Base-by-base conservation (phyloP, 1,284 basidiomycete genomes). In the Puccinia triticina region DNA sequence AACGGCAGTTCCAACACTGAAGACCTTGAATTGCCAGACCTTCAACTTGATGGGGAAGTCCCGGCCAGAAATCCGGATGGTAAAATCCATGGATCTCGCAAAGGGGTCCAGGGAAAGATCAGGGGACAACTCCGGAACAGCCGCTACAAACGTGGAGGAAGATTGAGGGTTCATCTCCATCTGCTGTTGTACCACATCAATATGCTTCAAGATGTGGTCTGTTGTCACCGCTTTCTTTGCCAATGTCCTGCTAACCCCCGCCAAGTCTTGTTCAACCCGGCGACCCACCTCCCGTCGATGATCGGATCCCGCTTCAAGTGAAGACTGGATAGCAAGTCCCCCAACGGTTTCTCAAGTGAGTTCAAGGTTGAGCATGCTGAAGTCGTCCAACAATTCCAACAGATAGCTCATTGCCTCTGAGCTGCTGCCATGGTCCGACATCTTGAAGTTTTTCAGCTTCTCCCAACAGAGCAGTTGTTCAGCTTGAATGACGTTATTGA, bases 1-100 rank as follows among this genome's bases (percentile, higher is more conserved):
- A 61, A 7, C 59, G n/a, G n/a, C 59, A 61, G n/a, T 61, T 61
- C 59, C 59, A 61, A 18, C 59, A 61, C 29, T 61, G 59, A 10
- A 12, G 59, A 16, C 26, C 26, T 10, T 7, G 1, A 5, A 34
- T 34, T 23, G 59, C 59, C 3, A 61, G n/a, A 26, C 26, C 32
- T 23, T 29, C 32, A 8, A 34, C 26, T 10, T 21, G 3, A 3
- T 29, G 2, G 32, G 14, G 59, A 3, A 23, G 2, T 10, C 29
- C 18, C 14, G 48, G 48, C 48, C 48, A 50, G 8, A 21, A 11
- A 16, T 21, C 3, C 11, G 48, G 48, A 50, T 50, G 2, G 48
- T 10, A 50, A 21, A 10, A 50, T 18, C 18, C 48, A 23, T 34
- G 59, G 7, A 26, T 26, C 10, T 16, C 3, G 59, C 11, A 23